phyloP scores from a whole-genome alignment of 2,329 filamentous ascomycete species.

The Cercospora sojina region DNA sequence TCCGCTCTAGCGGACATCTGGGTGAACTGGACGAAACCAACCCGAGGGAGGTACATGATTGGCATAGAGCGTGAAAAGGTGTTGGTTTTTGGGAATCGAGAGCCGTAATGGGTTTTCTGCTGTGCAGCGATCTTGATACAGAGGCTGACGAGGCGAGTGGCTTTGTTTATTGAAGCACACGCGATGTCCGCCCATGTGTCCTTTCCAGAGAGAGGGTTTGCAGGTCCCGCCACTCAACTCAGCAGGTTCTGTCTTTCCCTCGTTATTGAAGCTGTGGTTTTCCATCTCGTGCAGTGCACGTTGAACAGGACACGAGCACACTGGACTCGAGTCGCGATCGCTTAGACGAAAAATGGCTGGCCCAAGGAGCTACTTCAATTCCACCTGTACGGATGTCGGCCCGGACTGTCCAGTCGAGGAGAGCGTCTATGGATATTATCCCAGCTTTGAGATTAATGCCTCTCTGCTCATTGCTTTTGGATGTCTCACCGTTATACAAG shows the following conservation, averaged over 20 bases:
- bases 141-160: neutral
- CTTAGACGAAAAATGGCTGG: constrained; percentile 6
- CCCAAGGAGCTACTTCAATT: constrained; percentile 1
- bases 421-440: constrained; percentile 7
- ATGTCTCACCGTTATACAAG: constrained; percentile 2
- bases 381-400: constrained; percentile 3
- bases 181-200: neutral
- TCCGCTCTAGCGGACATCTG: neutral
- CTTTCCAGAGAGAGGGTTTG: neutral
- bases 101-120: neutral
- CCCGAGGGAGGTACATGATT: neutral
- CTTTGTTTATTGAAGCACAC: neutral
- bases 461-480: neutral
- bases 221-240: neutral
- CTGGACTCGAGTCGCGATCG: neutral
- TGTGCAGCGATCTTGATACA: neutral
- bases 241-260: neutral
- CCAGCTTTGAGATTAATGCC: neutral
- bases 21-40: neutral
- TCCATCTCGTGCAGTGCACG: neutral
- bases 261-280: neutral
- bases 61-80: neutral
- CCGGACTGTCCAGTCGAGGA: constrained; percentile 8
- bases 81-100: neutral
- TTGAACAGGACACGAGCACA: neutral